A percentile compares a stretch with the other conserved stretches of the same genome.
phyloP scores from a whole-genome alignment of 305 asterid genomes.

The Fraxinus floribunda region DNA sequence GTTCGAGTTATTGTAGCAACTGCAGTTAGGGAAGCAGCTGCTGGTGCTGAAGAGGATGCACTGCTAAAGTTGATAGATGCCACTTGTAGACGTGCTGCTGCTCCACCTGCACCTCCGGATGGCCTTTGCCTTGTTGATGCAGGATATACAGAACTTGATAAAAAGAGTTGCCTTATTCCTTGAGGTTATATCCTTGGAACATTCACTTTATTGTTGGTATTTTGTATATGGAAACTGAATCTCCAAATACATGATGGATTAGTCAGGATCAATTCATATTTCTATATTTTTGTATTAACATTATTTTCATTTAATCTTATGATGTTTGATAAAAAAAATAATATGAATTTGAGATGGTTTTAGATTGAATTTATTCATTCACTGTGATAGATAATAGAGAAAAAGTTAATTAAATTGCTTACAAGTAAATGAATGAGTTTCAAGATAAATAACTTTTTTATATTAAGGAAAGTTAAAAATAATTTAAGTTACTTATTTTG shows the following conservation, averaged over 20 bases:
- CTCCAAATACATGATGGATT: background rate
- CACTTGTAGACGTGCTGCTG: constrained; percentile 88
- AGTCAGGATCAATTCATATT: background rate
- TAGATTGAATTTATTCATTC: background rate
- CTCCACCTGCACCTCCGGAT: constrained; percentile 91
- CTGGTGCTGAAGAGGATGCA: constrained; percentile 79
- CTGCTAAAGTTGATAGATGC: constrained; percentile 83
- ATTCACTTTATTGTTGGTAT: background rate
- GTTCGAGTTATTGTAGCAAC: constrained; percentile 96
- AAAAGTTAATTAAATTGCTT: background rate
- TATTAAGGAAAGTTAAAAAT: too few relatives aligned
- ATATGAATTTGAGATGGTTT: background rate
- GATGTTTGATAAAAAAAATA: background rate
- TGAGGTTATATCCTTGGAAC: constrained; percentile 28
- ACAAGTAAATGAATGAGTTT: background rate
- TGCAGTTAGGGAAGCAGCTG: constrained; percentile 85
- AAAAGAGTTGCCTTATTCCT: constrained; percentile 49
- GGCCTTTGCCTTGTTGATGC: constrained; percentile 92
- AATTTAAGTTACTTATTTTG: background rate
- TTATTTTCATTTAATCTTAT: background rate
- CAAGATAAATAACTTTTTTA: background rate
- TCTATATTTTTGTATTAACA: background rate
- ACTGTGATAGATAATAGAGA: background rate
- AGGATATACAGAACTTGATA: constrained; percentile 69
- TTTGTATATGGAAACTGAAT: background rate